These are phyloP conservation scores for Anacardium occidentale DNA, from an alignment of 345 rosid genomes.

Conservation along the genomic window DNA sequence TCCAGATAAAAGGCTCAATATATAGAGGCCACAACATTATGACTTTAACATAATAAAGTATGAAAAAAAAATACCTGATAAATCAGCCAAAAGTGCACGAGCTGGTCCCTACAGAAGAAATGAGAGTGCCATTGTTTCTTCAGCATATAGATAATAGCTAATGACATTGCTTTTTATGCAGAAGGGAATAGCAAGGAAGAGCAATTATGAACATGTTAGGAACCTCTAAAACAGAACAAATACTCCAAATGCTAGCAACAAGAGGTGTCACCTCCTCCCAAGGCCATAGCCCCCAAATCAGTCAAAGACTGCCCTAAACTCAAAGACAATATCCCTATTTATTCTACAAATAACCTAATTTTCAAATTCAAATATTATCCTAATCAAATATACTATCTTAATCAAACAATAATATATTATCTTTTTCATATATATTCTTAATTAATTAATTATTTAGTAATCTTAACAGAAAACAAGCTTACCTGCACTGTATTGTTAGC, in stretches of 20 bases:
- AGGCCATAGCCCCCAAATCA: no score
- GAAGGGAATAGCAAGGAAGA: constrained; percentile 1
- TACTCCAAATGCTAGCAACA: no score
- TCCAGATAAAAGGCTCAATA: not conserved
- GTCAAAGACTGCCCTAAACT: no score
- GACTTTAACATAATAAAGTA: not conserved
- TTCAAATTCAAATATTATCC: no score
- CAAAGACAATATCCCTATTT: no score
- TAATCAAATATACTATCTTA: no score
- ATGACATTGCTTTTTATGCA: not conserved
- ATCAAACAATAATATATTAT: no score
- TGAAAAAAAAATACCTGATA: constrained; percentile 63
- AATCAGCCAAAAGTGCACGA: constrained; percentile 95
- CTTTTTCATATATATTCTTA: no score
- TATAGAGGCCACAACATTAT: not conserved
- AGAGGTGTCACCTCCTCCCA: no score
- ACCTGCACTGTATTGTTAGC: constrained; percentile 98
- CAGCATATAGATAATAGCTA: not conserved
- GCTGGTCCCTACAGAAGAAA: constrained; percentile 77
- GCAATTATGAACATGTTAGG: not conserved
- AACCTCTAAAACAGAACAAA: no score
- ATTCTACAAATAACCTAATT: no score
- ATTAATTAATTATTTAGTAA: no score
- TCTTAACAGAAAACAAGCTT: constrained; percentile 8
- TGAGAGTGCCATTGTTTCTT: constrained; percentile 18